Evolutionary conservation across 2,329 filamentous ascomycete genomes (phyloP).

Genomic region (Aschersonia sp.): DNA sequence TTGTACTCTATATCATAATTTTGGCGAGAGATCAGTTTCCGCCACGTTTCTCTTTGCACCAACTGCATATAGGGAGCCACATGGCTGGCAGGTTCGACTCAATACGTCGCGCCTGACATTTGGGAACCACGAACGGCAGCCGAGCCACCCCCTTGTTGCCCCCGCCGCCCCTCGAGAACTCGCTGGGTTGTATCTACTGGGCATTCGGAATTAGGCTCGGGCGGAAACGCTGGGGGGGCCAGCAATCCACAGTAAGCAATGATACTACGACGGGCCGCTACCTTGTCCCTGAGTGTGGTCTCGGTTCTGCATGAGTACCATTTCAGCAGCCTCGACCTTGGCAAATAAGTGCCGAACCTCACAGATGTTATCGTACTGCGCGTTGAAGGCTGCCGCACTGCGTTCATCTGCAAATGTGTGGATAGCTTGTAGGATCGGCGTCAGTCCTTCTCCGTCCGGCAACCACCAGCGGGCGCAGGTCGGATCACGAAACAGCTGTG

Average conservation of each 20-base stretch:
- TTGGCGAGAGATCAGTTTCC: too few species aligned
- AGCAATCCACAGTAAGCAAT: neutral
- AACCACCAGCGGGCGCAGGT: slow-evolving; percentile 79
- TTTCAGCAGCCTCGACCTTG: slow-evolving; percentile 27
- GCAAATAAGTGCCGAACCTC: slow-evolving; percentile 65
- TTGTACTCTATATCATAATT: too few species aligned
- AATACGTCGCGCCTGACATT: too few species aligned
- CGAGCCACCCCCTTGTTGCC: too few species aligned
- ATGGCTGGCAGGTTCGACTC: too few species aligned
- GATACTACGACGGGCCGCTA: neutral
- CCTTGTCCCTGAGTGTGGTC: neutral
- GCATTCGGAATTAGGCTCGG: neutral
- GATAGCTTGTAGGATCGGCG: slow-evolving; percentile 58
- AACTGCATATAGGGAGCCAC: too few species aligned
- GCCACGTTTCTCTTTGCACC: too few species aligned
- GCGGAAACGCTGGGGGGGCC: neutral
- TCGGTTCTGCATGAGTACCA: neutral
- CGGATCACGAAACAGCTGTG: slow-evolving; percentile 57
- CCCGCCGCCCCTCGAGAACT: too few species aligned
- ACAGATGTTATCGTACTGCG: slow-evolving; percentile 49
- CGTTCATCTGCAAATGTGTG: slow-evolving; percentile 72
- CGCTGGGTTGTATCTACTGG: too few species aligned
- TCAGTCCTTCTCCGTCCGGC: slow-evolving; percentile 64
- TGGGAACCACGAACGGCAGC: too few species aligned
- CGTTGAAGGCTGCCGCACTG: slow-evolving; percentile 42